Evolutionary conservation across 2,329 filamentous ascomycete species (phyloP).

Genomic region (Beauveria bassiana): DNA sequence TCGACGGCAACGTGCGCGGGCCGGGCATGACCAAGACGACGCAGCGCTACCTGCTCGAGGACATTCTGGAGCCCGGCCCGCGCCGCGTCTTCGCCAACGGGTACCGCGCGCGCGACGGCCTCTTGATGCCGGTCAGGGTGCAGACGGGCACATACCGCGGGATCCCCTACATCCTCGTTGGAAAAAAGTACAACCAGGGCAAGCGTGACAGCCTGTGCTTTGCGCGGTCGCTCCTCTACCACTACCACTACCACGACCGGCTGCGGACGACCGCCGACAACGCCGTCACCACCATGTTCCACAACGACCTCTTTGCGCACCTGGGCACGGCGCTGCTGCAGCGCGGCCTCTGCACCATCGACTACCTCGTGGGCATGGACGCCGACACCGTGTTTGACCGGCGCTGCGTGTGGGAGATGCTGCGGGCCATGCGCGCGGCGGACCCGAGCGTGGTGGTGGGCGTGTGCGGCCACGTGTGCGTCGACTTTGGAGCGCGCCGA

Average conservation of each 20-base stretch:
- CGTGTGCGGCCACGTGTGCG: conserved; percentile 40
- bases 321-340: conserved; percentile 31
- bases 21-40: conserved; percentile 41
- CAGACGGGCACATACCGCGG: conserved; percentile 37
- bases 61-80: conserved; percentile 33
- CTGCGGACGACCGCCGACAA: conserved; percentile 27
- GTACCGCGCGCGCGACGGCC: conserved; percentile 38
- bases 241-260: conserved; percentile 31
- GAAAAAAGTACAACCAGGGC: conserved; percentile 41
- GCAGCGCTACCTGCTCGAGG: conserved; percentile 37
- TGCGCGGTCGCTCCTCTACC: conserved; percentile 39
- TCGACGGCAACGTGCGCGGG: conserved; percentile 39
- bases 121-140: conserved; percentile 38
- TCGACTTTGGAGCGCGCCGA: conserved; percentile 34
- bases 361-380: conserved; percentile 39
- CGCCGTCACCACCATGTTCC: conserved; percentile 38
- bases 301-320: conserved; percentile 34
- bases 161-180: conserved; percentile 38
- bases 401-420: conserved; percentile 35
- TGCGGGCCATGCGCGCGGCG: conserved; percentile 33
- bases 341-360: conserved; percentile 30
- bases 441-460: conserved; percentile 36
- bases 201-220: conserved; percentile 43
- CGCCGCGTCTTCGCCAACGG: conserved; percentile 31
- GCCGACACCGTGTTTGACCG: conserved; percentile 40